phyloP scores from a whole-genome alignment of 805 yeast species.

The Debaryomyces hansenii region DNA sequence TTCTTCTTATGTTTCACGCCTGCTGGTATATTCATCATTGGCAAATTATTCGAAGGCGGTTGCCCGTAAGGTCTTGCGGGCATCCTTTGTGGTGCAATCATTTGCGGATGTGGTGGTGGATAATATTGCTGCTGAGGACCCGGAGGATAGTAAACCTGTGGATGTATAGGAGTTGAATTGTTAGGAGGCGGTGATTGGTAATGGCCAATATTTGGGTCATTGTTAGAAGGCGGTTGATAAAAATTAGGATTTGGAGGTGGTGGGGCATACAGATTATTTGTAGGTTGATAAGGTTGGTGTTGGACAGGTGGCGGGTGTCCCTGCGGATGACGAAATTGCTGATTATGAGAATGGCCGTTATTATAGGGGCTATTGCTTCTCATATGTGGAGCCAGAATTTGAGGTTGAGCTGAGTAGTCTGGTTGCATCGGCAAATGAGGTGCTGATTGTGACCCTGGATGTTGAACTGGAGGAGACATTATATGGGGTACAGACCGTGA shows the following conservation, averaged over 20 bases:
- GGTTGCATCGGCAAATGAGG: neutral
- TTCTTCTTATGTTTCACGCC: constrained; percentile 38
- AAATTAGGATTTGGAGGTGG: neutral
- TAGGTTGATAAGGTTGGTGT: constrained; percentile 2
- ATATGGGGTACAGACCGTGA: neutral
- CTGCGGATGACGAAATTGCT: neutral
- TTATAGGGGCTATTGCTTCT: neutral
- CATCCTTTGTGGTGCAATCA: neutral
- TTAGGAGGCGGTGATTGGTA: neutral
- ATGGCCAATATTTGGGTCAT: neutral
- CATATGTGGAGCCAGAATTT: neutral
- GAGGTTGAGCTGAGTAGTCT: neutral
- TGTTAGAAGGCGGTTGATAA: neutral
- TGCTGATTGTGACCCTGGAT: neutral
- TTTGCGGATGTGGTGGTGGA: constrained; percentile 8
- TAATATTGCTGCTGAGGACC: constrained; percentile 17
- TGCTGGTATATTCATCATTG: constrained; percentile 50
- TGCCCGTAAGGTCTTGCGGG: constrained; percentile 6
- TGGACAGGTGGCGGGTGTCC: constrained; percentile 1
- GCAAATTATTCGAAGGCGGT: constrained; percentile 39
- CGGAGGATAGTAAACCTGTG: constrained; percentile 11
- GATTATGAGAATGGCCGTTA: neutral
- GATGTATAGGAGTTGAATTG: neutral
- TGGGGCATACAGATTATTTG: neutral
- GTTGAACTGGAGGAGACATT: neutral